Evolutionary conservation across 108 stramenopile species (phyloP).

Genomic region (Epipyxis sp.): DNA sequence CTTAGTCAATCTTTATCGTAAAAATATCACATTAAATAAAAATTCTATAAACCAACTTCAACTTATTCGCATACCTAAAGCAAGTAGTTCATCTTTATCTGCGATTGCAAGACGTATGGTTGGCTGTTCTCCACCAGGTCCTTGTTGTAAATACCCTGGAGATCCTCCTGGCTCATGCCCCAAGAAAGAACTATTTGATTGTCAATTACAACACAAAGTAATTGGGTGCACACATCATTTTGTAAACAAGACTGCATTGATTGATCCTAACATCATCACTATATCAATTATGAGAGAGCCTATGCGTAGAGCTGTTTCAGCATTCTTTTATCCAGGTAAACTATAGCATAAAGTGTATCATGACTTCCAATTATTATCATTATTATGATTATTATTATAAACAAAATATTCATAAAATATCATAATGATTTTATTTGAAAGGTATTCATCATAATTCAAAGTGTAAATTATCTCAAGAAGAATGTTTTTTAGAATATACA

Average conservation of each 20-base stretch:
- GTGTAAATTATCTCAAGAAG: not conserved
- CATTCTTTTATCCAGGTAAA: not conserved
- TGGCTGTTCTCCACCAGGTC: not conserved
- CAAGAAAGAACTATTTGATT: not conserved
- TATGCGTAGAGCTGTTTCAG: not conserved
- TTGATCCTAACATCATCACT: not conserved
- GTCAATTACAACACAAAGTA: not conserved
- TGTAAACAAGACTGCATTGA: not conserved
- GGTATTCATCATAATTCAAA: too few species aligned
- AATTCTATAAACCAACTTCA: too few species aligned
- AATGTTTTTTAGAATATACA: not conserved
- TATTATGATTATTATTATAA: too few species aligned
- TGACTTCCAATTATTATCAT: too few species aligned
- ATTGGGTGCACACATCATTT: not conserved
- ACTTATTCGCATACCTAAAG: constrained; percentile 11
- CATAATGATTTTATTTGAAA: not conserved
- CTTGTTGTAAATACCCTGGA: constrained; percentile 10
- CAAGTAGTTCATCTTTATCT: not conserved
- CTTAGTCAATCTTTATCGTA: too few species aligned
- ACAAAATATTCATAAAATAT: too few species aligned
- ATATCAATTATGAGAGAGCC: not conserved
- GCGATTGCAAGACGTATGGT: not conserved
- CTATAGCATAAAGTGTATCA: too few species aligned
- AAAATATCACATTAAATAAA: too few species aligned
- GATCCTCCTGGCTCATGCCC: constrained; percentile 18